Conservation (phyloP, 352 stramenopile genomes). For the Globisporangium rhizosaccharum region DNA sequence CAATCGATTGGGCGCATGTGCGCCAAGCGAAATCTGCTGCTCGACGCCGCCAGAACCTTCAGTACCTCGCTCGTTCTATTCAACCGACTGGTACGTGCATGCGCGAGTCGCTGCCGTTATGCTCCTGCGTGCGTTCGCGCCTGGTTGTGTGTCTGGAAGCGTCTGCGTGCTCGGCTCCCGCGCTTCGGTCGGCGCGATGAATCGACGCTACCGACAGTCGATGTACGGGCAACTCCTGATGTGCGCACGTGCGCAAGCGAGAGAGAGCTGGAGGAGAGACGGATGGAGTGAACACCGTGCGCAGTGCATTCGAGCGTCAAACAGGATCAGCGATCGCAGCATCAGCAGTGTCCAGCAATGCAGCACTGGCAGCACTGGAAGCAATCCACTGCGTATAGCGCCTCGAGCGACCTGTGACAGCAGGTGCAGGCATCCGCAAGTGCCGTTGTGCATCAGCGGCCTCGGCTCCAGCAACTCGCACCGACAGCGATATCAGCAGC, state of each 20-base stretch:
- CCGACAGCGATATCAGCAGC: too few species aligned
- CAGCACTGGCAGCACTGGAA: too few species aligned
- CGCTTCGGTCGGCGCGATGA: not conserved
- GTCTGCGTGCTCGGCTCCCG: not conserved
- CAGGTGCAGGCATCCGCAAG: too few species aligned
- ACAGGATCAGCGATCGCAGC: not conserved
- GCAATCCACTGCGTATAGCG: too few species aligned
- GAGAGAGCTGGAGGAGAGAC: not conserved
- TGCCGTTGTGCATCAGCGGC: too few species aligned
- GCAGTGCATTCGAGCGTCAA: not conserved
- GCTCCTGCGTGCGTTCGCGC: not conserved
- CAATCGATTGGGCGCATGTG: constrained; percentile 69
- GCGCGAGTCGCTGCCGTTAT: constrained; percentile 1
- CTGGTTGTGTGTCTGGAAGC: not conserved
- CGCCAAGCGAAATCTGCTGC: constrained; percentile 16
- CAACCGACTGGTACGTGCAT: constrained; percentile 79
- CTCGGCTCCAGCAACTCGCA: too few species aligned
- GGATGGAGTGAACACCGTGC: not conserved
- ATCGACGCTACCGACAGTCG: not conserved
- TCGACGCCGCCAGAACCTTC: constrained; percentile 53
- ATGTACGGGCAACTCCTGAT: not conserved
- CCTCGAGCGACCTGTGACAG: too few species aligned
- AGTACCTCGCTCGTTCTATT: constrained; percentile 87
- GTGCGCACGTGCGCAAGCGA: not conserved
- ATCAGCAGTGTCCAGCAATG: too few species aligned